These are phyloP conservation scores for Cladophialophora carrionii DNA, from an alignment of 2,329 filamentous ascomycete genomes.

Conservation along the genomic window DNA sequence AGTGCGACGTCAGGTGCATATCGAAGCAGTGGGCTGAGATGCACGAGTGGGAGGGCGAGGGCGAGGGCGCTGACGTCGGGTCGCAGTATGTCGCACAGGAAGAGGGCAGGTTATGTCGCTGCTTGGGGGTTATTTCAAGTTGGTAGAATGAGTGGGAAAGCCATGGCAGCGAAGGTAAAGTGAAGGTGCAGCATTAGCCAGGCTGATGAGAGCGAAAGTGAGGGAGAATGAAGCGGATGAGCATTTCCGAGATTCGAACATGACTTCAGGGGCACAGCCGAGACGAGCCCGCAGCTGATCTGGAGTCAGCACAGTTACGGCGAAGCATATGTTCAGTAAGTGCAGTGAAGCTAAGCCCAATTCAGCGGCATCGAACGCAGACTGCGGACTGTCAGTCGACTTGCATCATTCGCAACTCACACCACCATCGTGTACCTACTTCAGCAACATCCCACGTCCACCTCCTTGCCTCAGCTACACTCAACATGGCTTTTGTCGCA, in stretches of 20 bases:
- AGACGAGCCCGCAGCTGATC: not conserved
- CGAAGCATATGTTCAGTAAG: not conserved
- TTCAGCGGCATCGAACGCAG: not conserved
- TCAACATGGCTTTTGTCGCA: constrained; percentile 24
- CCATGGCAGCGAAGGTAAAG: constrained; percentile 21
- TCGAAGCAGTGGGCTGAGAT: constrained; percentile 14
- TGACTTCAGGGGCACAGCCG: constrained; percentile 7
- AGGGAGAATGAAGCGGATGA: constrained; percentile 21
- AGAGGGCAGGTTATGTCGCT: not conserved
- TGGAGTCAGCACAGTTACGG: not conserved
- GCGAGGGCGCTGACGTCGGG: not conserved
- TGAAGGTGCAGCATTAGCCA: constrained; percentile 14
- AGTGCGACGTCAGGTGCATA: constrained; percentile 32
- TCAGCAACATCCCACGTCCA: constrained; percentile 10
- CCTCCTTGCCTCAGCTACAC: constrained; percentile 12
- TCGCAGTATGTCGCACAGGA: constrained; percentile 11
- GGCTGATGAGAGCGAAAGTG: constrained; percentile 18
- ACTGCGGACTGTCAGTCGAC: constrained; percentile 16
- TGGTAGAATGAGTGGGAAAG: constrained; percentile 21
- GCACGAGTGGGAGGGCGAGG: constrained; percentile 9
- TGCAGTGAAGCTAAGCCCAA: constrained; percentile 8
- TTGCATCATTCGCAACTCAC: constrained; percentile 21
- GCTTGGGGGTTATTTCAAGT: not conserved
- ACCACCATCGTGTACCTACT: constrained; percentile 18
- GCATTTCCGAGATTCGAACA: constrained; percentile 17